phyloP scores from a whole-genome alignment of 2,329 filamentous ascomycete species.

The Exophiala viscosa region DNA sequence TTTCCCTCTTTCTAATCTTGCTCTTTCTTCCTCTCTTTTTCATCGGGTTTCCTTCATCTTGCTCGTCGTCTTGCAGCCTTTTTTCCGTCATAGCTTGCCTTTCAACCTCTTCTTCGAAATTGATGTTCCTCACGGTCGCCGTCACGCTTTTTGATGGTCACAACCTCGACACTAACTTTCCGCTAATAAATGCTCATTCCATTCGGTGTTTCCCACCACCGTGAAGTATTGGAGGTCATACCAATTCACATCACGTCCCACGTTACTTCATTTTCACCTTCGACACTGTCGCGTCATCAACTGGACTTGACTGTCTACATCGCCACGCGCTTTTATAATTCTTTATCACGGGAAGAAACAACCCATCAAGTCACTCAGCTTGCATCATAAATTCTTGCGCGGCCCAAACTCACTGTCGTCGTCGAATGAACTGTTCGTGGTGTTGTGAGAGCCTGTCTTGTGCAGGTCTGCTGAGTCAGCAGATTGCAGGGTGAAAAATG shows the following conservation, averaged over 20 bases:
- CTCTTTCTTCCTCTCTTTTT: slow-evolving; percentile 19
- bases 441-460: neutral
- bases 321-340: too few species aligned
- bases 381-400: too few species aligned
- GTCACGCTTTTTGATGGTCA: slow-evolving; percentile 6
- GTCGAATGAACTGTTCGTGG: too few species aligned
- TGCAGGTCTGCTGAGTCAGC: slow-evolving; percentile 1
- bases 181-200: slow-evolving; percentile 3
- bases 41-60: slow-evolving; percentile 12
- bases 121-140: slow-evolving; percentile 13
- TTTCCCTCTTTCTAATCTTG: slow-evolving; percentile 16
- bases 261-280: slow-evolving; percentile 8
- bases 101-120: slow-evolving; percentile 2
- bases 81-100: neutral
- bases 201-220: slow-evolving; percentile 2
- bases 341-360: too few species aligned
- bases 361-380: too few species aligned
- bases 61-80: slow-evolving; percentile 17
- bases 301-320: too few species aligned
- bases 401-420: too few species aligned
- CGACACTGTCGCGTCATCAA: neutral
- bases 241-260: neutral
- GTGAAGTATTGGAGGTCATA: neutral
- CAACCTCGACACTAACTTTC: slow-evolving; percentile 9
- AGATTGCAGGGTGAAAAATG: slow-evolving; percentile 18